A percentile compares a stretch with the other conserved stretches of the same genome.
These are phyloP conservation scores for Sistotremastrum niveocremeum DNA, from an alignment of 768 basidiomycete genomes.

Conservation along the genomic window DNA sequence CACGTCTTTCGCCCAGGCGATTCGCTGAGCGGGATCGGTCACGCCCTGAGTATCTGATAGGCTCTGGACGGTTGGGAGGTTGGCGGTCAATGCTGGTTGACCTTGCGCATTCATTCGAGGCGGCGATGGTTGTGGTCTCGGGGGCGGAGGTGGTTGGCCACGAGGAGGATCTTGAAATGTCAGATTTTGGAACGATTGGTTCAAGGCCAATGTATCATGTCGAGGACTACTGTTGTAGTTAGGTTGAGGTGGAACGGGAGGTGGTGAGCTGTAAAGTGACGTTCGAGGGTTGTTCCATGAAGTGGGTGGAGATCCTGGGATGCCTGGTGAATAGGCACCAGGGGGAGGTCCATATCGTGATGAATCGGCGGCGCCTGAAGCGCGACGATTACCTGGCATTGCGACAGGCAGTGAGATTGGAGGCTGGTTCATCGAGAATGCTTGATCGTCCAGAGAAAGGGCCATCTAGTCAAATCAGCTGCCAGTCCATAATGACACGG, in stretches of 20 bases:
- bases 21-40: slow-evolving; percentile 44
- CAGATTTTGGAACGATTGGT: not conserved
- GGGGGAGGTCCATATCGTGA: not conserved
- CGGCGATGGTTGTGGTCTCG: too few relatives aligned
- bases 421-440: not conserved
- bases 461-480: not conserved
- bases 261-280: not conserved
- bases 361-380: not conserved
- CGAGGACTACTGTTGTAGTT: not conserved
- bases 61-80: slow-evolving; percentile 36
- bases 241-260: slow-evolving; percentile 7
- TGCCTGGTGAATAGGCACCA: not conserved
- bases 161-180: too few relatives aligned
- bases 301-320: slow-evolving; percentile 1
- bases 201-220: not conserved
- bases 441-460: not conserved
- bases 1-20: slow-evolving; percentile 77
- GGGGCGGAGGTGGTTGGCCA: too few relatives aligned
- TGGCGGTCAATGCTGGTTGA: slow-evolving; percentile 32
- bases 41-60: slow-evolving; percentile 15
- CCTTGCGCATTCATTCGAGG: not conserved
- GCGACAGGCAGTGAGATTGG: not conserved
- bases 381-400: not conserved
- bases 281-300: not conserved
- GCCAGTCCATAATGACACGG: not conserved